These are phyloP conservation scores for Kodamaea alishanica DNA, from an alignment of 1,139 yeast genomes.

Conservation along the genomic window DNA sequence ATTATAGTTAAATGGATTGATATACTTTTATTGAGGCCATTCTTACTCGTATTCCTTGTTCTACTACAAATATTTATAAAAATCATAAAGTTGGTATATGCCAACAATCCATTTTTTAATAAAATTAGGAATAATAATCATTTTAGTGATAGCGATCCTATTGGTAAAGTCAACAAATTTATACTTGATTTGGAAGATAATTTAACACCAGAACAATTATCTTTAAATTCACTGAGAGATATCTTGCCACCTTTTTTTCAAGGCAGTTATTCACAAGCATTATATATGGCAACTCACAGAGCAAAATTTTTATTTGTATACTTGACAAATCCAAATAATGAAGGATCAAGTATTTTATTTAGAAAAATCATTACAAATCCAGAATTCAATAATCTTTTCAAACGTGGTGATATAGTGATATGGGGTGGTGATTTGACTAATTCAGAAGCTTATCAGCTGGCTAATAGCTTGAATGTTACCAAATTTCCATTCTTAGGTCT, in stretches of 20 bases:
- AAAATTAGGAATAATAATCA: neutral
- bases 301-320: conserved; percentile 71
- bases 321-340: conserved; percentile 71
- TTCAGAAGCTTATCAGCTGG: conserved; percentile 81
- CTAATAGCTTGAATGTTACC: conserved; percentile 69
- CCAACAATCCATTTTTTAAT: conserved; percentile 1
- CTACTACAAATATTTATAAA: neutral
- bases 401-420: conserved; percentile 44
- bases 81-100: neutral
- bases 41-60: conserved; percentile 18
- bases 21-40: conserved; percentile 27
- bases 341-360: conserved; percentile 54
- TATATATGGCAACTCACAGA: conserved; percentile 61
- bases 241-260: conserved; percentile 51
- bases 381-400: conserved; percentile 43
- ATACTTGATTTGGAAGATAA: conserved; percentile 36
- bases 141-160: conserved; percentile 23
- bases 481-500: conserved; percentile 79
- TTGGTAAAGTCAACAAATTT: conserved; percentile 33
- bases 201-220: conserved; percentile 22
- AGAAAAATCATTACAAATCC: conserved; percentile 54
- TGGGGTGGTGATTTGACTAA: conserved; percentile 90
- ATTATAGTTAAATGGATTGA: conserved; percentile 13
- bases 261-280: conserved; percentile 76
- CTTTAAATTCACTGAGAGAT: conserved; percentile 6